phyloP scores from a whole-genome alignment of 495 filamentous ascomycete species.

The Margaritispora aquatica region DNA sequence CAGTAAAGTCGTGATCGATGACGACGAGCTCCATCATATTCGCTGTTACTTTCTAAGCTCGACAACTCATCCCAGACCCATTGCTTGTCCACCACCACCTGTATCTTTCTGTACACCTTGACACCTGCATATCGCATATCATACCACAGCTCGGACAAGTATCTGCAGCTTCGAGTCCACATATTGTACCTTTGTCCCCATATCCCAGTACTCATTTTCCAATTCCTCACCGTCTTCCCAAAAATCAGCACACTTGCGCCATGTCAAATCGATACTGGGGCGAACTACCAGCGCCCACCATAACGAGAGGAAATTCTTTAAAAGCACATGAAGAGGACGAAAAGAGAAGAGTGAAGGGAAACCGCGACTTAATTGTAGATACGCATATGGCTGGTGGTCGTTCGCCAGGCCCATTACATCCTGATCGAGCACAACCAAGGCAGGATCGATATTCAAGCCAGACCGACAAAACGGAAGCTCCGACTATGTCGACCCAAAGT shows the following conservation, averaged over 20 bases:
- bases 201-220: not conserved
- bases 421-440: conserved; percentile 28
- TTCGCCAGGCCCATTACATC: conserved; percentile 29
- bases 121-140: too few species aligned
- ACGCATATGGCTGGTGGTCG: conserved; percentile 18
- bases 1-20: conserved; percentile 4
- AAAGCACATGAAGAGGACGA: conserved; percentile 34
- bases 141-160: not conserved
- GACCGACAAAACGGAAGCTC: conserved; percentile 23
- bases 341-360: conserved; percentile 26
- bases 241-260: conserved; percentile 15
- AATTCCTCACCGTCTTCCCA: not conserved
- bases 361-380: conserved; percentile 38
- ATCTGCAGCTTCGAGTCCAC: conserved; percentile 1
- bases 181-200: too few species aligned
- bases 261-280: conserved; percentile 31
- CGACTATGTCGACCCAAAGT: conserved; percentile 44
- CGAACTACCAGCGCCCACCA: conserved; percentile 32
- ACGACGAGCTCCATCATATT: conserved; percentile 4
- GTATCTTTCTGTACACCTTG: not conserved
- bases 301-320: conserved; percentile 27
- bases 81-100: not conserved
- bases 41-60: not conserved
- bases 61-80: not conserved
- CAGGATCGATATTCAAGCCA: conserved; percentile 21